Base-by-base conservation (phyloP, 257 asterid genomes). In the Rehmannia glutinosa region DNA sequence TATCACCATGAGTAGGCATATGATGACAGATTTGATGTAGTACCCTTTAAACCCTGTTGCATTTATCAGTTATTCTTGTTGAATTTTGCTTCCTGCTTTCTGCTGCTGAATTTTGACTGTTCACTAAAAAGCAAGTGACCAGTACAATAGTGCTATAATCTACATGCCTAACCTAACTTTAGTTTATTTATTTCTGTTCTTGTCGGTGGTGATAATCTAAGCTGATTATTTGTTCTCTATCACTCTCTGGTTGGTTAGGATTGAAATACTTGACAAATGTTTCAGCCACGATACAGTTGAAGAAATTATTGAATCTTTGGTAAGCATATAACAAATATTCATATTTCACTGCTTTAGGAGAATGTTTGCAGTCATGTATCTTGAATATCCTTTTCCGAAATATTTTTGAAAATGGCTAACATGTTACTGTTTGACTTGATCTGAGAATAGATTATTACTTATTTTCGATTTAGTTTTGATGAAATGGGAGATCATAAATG, bases 241-340 rank as follows among this genome's bases (percentile, higher is more conserved):
- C 33, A 28, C 51, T 21, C 72, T 59, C 39, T 70, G 28, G 50
- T 78, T 80, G 71, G 42, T 67, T 77, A 93, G 99, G 96, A 86
- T 90, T 62, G 69, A 51, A 67, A 74, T 75, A 56, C 70, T 94
- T 39, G 90, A 94, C 80, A 84, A 83, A 85, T 94, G 97, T 75
- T 94, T 94, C 87, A 69, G 97, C 84, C 92, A 84, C 28, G 93
- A 84, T 67, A 82, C 93, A 17, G 95, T 94, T 15, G 99, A 91
- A 79, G 99, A 88, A 81, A 91, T 94, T 54, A 75, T 94, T 73
- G 92, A 82, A 61, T 78, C 90, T 63, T 75, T 94, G 96, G 99
- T 94, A 79, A 79, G 96, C 67, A 30, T 21, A 47, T 10, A 41
- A 21, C 42, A 36, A 38, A 50, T 45, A 32, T 6, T 28, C 41